phyloP scores from a whole-genome alignment of 805 yeast genomes.

The Kodamaea lidongshanica region DNA sequence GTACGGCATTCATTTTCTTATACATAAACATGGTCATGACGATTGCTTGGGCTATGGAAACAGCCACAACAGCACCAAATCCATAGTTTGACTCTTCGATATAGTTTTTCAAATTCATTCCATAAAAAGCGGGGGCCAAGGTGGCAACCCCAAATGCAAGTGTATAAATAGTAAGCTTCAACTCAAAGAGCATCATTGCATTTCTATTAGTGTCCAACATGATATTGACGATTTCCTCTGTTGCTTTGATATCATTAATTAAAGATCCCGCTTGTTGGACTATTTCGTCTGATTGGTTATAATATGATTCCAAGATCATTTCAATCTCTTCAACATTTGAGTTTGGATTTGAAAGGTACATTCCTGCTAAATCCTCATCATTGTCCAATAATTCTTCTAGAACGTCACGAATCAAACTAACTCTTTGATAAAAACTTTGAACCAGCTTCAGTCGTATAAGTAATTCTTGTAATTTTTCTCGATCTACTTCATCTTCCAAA shows the following conservation, averaged over 20 bases:
- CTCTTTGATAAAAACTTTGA: constrained; percentile 67
- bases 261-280: constrained; percentile 86
- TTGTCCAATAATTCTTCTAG: constrained; percentile 78
- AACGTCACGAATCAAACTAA: constrained; percentile 69
- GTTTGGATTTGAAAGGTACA: constrained; percentile 57
- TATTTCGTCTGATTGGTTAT: constrained; percentile 86
- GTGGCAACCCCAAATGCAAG: constrained; percentile 83
- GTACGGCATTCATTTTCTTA: constrained; percentile 53
- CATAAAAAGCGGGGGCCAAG: constrained; percentile 79
- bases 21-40: constrained; percentile 52
- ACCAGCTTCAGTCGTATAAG: constrained; percentile 67
- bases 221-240: constrained; percentile 89
- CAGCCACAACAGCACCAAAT: constrained; percentile 49
- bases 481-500: constrained; percentile 72
- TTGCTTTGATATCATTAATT: constrained; percentile 76
- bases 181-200: constrained; percentile 78
- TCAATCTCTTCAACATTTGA: constrained; percentile 67
- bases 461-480: constrained; percentile 67
- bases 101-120: constrained; percentile 77
- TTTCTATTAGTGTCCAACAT: constrained; percentile 89
- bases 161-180: constrained; percentile 77
- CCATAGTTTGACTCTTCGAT: constrained; percentile 65
- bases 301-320: constrained; percentile 81
- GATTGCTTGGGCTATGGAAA: constrained; percentile 50
- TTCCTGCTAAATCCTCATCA: constrained; percentile 75